phyloP scores from a whole-genome alignment of 345 rosid genomes.

The Cardamine chenopodiifolia region DNA sequence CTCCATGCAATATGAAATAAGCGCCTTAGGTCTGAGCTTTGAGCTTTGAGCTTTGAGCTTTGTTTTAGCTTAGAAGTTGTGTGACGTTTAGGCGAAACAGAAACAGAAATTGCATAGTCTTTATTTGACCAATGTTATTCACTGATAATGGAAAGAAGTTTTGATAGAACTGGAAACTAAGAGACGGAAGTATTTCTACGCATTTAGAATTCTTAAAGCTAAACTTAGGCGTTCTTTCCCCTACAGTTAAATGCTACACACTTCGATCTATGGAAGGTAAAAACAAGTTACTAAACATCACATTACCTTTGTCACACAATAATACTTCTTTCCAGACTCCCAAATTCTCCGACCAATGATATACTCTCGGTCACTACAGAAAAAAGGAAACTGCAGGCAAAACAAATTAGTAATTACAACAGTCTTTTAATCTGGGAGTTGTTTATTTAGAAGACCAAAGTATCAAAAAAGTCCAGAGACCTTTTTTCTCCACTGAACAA shows the following conservation, averaged over 20 bases:
- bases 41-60: not conserved
- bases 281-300: not conserved
- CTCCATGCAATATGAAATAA: not conserved
- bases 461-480: slow-evolving; percentile 41
- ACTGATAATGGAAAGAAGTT: not conserved
- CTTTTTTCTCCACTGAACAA: slow-evolving; percentile 93
- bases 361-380: slow-evolving; percentile 98
- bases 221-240: not conserved
- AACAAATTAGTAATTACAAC: slow-evolving; percentile 4
- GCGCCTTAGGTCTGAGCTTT: slow-evolving; percentile 1
- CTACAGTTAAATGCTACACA: not conserved
- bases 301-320: slow-evolving; percentile 91
- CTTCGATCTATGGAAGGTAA: not conserved
- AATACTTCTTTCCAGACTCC: slow-evolving; percentile 82
- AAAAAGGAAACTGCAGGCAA: slow-evolving; percentile 87
- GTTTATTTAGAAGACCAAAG: not conserved
- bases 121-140: not conserved
- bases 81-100: not conserved
- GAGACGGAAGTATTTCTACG: not conserved
- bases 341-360: slow-evolving; percentile 90
- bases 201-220: not conserved
- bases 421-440: not conserved
- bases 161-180: not conserved
- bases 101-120: not conserved
- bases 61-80: not conserved